Evolutionary conservation across 1,139 yeast genomes (phyloP).

Genomic region (Yamadazyma oceani): DNA sequence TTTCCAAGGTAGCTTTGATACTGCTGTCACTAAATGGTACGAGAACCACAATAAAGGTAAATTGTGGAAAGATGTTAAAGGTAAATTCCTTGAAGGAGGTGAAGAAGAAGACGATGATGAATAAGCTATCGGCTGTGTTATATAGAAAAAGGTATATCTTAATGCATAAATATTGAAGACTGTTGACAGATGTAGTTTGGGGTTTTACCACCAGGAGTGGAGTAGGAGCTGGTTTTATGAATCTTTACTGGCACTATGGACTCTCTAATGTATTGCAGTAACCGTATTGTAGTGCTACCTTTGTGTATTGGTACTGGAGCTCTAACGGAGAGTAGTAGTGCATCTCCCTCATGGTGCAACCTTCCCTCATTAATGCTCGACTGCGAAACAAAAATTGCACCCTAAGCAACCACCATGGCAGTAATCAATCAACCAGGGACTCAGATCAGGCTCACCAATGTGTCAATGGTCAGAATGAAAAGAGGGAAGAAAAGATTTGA

Average conservation of each 20-base stretch:
- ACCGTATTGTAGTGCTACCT: too few species aligned
- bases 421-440: constrained; percentile 83
- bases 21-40: constrained; percentile 76
- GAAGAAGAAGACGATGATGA: constrained; percentile 60
- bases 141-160: constrained; percentile 5
- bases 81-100: constrained; percentile 57
- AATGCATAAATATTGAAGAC: constrained; percentile 9
- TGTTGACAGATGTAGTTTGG: not conserved
- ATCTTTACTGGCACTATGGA: too few species aligned
- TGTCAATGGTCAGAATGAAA: constrained; percentile 86
- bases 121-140: constrained; percentile 11
- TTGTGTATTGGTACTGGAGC: too few species aligned
- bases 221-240: too few species aligned
- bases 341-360: too few species aligned
- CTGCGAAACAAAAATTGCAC: too few species aligned
- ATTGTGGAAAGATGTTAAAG: constrained; percentile 94
- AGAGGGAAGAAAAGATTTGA: constrained; percentile 91
- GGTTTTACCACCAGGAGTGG: too few species aligned
- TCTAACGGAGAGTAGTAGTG: too few species aligned
- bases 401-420: too few species aligned
- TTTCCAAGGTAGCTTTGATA: constrained; percentile 84
- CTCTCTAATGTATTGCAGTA: too few species aligned
- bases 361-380: too few species aligned
- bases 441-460: constrained; percentile 89
- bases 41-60: constrained; percentile 90